Percentiles rank a stretch among this genome's conserved stretches.
These are phyloP conservation scores for Ophiostoma novo-ulmi DNA, from an alignment of 2,329 filamentous ascomycete genomes.

Conservation along the genomic window DNA sequence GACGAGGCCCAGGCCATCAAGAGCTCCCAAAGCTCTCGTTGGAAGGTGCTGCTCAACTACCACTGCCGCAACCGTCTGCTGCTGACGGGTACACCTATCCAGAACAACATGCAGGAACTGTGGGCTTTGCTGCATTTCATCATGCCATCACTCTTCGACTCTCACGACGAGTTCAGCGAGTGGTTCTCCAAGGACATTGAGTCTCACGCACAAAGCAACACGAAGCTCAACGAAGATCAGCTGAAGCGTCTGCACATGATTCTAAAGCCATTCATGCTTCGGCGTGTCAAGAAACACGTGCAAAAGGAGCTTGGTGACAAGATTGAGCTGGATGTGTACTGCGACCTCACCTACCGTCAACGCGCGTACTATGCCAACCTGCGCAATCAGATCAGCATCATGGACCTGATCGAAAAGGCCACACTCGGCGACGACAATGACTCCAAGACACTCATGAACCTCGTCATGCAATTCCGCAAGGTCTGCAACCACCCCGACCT, in stretches of 20 bases:
- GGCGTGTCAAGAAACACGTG: slow-evolving; percentile 98
- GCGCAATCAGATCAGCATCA: slow-evolving; percentile 95
- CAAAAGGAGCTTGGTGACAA: slow-evolving; percentile 99
- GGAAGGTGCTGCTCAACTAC: slow-evolving; percentile 92
- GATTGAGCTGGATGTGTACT: slow-evolving; percentile 94
- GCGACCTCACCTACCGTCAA: slow-evolving; percentile 92
- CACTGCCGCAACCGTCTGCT: slow-evolving; percentile 91
- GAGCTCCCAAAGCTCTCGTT: slow-evolving; percentile 89
- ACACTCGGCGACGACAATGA: slow-evolving; percentile 91
- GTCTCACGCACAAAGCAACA: slow-evolving; percentile 96
- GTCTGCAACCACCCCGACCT: slow-evolving; percentile 98
- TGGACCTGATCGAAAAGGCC: slow-evolving; percentile 97
- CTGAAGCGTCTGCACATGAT: slow-evolving; percentile 98
- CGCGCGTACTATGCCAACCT: slow-evolving; percentile 88
- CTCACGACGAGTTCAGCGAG: slow-evolving; percentile 85
- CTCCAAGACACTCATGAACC: slow-evolving; percentile 93
- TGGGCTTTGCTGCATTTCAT: slow-evolving; percentile 99
- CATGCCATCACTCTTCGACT: slow-evolving; percentile 98
- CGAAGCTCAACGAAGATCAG: slow-evolving; percentile 98
- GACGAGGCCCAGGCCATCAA: slow-evolving; percentile 99
- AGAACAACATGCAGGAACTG: slow-evolving; percentile 99
- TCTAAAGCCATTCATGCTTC: slow-evolving; percentile 97
- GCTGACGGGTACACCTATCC: slow-evolving; percentile 93
- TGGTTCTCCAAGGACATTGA: slow-evolving; percentile 97
- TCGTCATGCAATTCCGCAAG: slow-evolving; percentile 99